Conservation (phyloP, 352 stramenopile genomes). For the Globisporangium rhizosaccharum region DNA sequence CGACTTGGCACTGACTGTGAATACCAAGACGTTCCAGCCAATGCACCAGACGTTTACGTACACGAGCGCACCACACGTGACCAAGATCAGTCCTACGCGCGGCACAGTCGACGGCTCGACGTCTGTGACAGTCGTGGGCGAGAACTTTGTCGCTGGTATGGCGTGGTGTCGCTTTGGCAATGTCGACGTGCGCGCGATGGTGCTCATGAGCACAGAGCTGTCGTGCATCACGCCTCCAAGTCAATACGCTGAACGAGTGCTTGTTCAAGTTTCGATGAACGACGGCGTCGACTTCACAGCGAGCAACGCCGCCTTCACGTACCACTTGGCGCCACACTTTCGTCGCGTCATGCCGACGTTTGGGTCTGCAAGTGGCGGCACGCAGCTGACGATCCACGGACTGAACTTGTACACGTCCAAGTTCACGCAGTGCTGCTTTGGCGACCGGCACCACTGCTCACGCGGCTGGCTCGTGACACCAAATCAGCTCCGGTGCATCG, state of each 20-base stretch:
- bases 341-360: constrained; percentile 34
- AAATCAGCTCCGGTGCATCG: constrained; percentile 27
- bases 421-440: constrained; percentile 61
- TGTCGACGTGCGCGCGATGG: constrained; percentile 26
- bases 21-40: constrained; percentile 63
- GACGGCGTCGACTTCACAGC: constrained; percentile 85
- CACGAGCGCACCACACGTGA: constrained; percentile 27
- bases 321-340: constrained; percentile 43
- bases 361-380: constrained; percentile 46
- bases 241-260: constrained; percentile 25
- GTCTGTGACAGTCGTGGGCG: constrained; percentile 38
- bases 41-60: constrained; percentile 52
- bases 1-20: constrained; percentile 54
- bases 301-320: constrained; percentile 59
- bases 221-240: constrained; percentile 36
- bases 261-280: constrained; percentile 81
- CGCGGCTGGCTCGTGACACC: constrained; percentile 29
- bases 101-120: constrained; percentile 53
- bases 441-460: constrained; percentile 28
- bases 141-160: constrained; percentile 23
- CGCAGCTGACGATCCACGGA: constrained; percentile 45
- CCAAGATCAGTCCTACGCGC: constrained; percentile 33
- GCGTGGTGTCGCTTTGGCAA: constrained; percentile 53
- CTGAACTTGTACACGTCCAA: constrained; percentile 54
- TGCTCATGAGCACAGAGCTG: constrained; percentile 31